Evolutionary conservation across 345 rosid species (phyloP).

Genomic region (Punica granatum): DNA sequence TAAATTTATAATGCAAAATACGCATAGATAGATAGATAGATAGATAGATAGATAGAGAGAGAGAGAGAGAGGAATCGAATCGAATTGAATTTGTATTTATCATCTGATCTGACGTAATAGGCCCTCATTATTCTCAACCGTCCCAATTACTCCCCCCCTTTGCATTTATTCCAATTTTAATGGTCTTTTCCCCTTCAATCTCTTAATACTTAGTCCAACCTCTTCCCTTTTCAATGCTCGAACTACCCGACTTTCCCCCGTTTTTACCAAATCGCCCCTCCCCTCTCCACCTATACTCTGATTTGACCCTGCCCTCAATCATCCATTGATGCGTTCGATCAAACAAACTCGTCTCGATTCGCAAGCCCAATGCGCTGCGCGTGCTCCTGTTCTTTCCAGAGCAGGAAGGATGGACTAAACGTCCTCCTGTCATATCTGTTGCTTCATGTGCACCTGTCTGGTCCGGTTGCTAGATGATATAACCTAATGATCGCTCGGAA

Average conservation of each 20-base stretch:
- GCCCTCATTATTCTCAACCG: constrained; percentile 87
- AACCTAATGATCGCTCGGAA: no score
- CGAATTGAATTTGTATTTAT: constrained; percentile 72
- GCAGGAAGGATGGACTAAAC: neutral
- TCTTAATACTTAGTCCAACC: neutral
- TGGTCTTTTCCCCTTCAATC: constrained; percentile 22
- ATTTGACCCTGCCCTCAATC: constrained; percentile 5
- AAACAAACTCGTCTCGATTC: neutral
- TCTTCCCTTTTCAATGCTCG: constrained; percentile 46
- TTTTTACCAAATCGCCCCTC: constrained; percentile 27
- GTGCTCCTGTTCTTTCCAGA: neutral
- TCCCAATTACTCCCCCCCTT: constrained; percentile 59
- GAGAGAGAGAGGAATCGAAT: constrained; percentile 16
- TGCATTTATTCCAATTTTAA: constrained; percentile 85
- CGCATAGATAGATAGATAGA: no score
- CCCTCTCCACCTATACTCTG: constrained; percentile 1
- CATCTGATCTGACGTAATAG: constrained; percentile 60
- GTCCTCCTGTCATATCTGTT: neutral
- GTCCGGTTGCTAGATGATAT: no score
- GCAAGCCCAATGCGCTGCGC: neutral
- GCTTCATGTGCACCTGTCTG: neutral
- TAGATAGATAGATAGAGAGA: constrained; percentile 6
- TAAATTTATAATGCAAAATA: no score
- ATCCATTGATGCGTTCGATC: neutral
- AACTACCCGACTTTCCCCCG: constrained; percentile 43